Evolutionary conservation across 371 early-diverging fungal genomes (phyloP).

Genomic region (Actinomortierella ambigua): DNA sequence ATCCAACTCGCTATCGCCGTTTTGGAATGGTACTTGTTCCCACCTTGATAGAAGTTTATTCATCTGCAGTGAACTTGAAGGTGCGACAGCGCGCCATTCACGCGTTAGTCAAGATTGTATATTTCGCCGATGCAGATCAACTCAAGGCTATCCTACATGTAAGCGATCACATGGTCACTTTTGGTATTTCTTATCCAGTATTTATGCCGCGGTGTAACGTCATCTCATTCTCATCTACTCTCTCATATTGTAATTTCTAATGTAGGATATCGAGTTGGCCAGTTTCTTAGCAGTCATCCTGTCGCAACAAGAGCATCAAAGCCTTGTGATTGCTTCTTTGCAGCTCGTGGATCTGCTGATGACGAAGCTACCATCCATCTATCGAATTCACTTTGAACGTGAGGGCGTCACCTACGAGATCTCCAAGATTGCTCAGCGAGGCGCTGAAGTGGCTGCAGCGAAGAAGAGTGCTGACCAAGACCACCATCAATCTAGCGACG

Average conservation of each 20-base stretch:
- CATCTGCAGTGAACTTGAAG: slow-evolving; percentile 59
- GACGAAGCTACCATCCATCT: slow-evolving; percentile 59
- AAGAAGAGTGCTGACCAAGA: slow-evolving; percentile 7
- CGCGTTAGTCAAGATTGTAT: slow-evolving; percentile 58
- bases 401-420: slow-evolving; percentile 71
- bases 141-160: slow-evolving; percentile 49
- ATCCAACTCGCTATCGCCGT: slow-evolving; percentile 47
- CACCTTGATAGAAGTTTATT: slow-evolving; percentile 59
- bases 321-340: slow-evolving; percentile 59
- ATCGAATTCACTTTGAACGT: slow-evolving; percentile 59
- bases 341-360: slow-evolving; percentile 60
- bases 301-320: slow-evolving; percentile 62
- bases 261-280: slow-evolving; percentile 53
- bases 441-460: slow-evolving; percentile 15
- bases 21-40: slow-evolving; percentile 58
- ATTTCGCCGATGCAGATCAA: slow-evolving; percentile 48
- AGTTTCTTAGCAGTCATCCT: slow-evolving; percentile 66
- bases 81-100: slow-evolving; percentile 62
- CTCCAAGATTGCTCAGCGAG: slow-evolving; percentile 48
- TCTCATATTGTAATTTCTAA: background rate
- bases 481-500: background rate
- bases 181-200: background rate
- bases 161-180: background rate
- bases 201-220: too few species aligned
- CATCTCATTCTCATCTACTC: too few species aligned